phyloP scores from a whole-genome alignment of 202 grass and related monocot species.

The Carex arenaria region DNA sequence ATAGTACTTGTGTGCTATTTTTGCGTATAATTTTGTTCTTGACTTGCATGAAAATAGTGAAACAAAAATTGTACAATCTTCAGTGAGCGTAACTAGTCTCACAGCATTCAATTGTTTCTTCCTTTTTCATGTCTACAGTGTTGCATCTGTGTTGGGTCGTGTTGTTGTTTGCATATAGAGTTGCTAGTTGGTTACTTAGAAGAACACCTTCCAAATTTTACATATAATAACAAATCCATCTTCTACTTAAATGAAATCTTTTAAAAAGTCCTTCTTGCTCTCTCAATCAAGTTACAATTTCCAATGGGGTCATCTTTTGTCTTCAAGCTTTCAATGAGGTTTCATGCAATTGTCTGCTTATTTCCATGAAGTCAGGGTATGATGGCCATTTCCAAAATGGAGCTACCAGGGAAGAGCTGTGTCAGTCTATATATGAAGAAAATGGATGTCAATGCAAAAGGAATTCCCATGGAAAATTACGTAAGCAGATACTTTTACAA shows the following conservation, averaged over 20 bases:
- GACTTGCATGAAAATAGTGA: constrained; percentile 1
- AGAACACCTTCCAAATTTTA: constrained; percentile 8
- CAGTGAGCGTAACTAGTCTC: background rate
- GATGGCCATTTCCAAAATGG: constrained; percentile 25
- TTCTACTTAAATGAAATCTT: constrained; percentile 13
- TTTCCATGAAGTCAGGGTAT: constrained; percentile 18
- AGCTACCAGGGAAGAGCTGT: constrained; percentile 11
- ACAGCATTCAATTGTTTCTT: constrained; percentile 10
- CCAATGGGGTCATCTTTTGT: constrained; percentile 24
- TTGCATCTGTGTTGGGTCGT: background rate
- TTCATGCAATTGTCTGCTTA: constrained; percentile 22
- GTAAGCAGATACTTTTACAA: background rate
- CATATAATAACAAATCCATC: background rate
- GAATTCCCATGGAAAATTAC: constrained; percentile 12
- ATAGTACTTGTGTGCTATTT: background rate
- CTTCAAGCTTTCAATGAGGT: constrained; percentile 25
- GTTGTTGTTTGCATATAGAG: background rate
- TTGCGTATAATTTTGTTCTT: background rate
- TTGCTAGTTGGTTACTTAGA: background rate
- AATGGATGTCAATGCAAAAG: constrained; percentile 15
- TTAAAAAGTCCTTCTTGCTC: background rate
- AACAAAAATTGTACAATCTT: constrained; percentile 1
- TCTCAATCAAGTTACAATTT: constrained; percentile 27
- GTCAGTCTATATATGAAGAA: constrained; percentile 14
- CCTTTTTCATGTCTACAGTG: background rate